Percentiles rank a stretch among this genome's conserved stretches.
Evolutionary conservation across 306 rosid species (phyloP).

Genomic region (Cicer chorassanicum): DNA sequence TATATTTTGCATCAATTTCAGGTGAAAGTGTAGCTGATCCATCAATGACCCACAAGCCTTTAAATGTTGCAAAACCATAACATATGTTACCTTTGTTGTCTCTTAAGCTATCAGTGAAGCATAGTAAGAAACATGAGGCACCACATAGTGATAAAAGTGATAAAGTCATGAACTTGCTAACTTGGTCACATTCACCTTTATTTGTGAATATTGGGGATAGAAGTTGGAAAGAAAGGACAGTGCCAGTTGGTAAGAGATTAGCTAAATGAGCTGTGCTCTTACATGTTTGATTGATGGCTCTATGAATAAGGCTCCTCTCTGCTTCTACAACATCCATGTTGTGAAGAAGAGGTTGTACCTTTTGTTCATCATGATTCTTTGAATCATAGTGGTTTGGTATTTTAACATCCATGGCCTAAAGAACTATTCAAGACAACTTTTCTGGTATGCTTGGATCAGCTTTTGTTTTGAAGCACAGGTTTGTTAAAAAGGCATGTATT

Average conservation of each 20-base stretch:
- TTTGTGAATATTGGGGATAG: constrained; percentile 74
- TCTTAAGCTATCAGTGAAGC: constrained; percentile 73
- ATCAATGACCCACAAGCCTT: constrained; percentile 69
- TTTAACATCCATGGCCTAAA: constrained; percentile 60
- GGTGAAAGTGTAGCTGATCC: constrained; percentile 51
- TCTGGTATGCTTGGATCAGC: constrained; percentile 26
- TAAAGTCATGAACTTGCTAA: constrained; percentile 51
- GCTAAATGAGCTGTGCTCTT: constrained; percentile 78
- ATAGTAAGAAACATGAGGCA: constrained; percentile 59
- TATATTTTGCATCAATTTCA: constrained; percentile 50
- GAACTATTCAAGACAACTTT: neutral
- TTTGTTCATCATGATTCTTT: constrained; percentile 37
- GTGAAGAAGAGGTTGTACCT: constrained; percentile 59
- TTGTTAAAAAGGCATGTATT: constrained; percentile 10
- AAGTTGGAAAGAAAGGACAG: constrained; percentile 79
- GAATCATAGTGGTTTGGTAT: constrained; percentile 10
- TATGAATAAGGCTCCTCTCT: constrained; percentile 55
- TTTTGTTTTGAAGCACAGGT: constrained; percentile 35
- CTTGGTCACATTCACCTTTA: constrained; percentile 66
- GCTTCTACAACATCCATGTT: constrained; percentile 39
- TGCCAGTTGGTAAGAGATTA: constrained; percentile 79
- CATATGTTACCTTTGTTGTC: constrained; percentile 66
- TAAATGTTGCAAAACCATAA: constrained; percentile 69
- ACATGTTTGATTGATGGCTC: constrained; percentile 74
- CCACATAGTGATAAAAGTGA: constrained; percentile 58